Conservation (phyloP, 352 stramenopile species). For the Globisporangium paddicum region DNA sequence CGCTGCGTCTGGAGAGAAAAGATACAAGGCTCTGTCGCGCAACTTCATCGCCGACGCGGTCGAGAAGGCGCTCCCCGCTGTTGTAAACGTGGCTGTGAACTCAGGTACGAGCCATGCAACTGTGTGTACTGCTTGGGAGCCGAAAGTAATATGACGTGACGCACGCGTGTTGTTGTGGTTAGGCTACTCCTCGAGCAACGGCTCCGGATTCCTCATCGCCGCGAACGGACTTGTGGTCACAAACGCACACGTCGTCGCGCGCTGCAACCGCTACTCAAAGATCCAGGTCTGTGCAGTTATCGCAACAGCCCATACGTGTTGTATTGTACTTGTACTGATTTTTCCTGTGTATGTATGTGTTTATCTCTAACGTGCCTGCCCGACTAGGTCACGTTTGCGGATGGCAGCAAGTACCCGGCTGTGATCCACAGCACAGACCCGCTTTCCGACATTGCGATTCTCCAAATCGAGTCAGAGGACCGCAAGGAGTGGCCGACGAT, state of each 20-base stretch:
- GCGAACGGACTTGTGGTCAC: slow-evolving; percentile 87
- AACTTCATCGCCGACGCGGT: slow-evolving; percentile 90
- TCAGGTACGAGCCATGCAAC: slow-evolving; percentile 21
- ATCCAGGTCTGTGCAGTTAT: slow-evolving; percentile 56
- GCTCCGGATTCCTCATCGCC: slow-evolving; percentile 91
- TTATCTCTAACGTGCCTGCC: too few relatives aligned
- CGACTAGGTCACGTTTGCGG: slow-evolving; percentile 81
- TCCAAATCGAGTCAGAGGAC: slow-evolving; percentile 74
- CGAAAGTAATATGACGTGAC: background rate
- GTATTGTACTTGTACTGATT: too few relatives aligned
- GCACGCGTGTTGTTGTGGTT: background rate
- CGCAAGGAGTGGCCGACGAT: slow-evolving; percentile 67
- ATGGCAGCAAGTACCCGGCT: slow-evolving; percentile 73
- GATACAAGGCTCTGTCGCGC: slow-evolving; percentile 33
- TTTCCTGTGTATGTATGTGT: too few relatives aligned
- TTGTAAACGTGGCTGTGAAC: slow-evolving; percentile 87
- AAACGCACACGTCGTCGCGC: slow-evolving; percentile 90
- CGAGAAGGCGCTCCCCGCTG: slow-evolving; percentile 82
- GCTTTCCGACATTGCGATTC: slow-evolving; percentile 89
- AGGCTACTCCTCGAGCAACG: slow-evolving; percentile 77
- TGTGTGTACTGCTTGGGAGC: too few relatives aligned
- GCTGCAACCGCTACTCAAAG: slow-evolving; percentile 74
- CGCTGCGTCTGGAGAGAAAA: background rate
- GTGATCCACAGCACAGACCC: slow-evolving; percentile 82
- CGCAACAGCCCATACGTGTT: background rate